phyloP scores from a whole-genome alignment of 2,329 filamentous ascomycete species.

The Colletotrichum chrysophilum region DNA sequence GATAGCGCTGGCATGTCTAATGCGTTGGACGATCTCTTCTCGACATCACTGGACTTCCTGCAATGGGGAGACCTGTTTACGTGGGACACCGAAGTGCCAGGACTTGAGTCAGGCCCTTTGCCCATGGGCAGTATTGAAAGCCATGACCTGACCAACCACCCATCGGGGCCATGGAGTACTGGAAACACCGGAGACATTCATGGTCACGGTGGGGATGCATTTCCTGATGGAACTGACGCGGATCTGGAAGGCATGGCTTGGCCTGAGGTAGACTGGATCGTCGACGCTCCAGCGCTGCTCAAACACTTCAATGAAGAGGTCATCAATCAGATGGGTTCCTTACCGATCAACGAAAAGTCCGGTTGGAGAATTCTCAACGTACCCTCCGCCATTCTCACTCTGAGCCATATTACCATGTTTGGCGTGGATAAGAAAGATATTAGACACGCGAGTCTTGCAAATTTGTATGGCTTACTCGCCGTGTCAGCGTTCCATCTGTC shows the following conservation, averaged over 20 bases:
- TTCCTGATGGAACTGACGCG: background rate
- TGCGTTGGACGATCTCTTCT: background rate
- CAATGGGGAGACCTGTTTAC: background rate
- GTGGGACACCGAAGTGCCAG: background rate
- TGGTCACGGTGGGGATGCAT: background rate
- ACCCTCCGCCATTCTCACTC: background rate
- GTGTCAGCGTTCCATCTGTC: background rate
- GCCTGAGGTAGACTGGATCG: background rate
- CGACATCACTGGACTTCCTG: background rate
- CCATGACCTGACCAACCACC: background rate
- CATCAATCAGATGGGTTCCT: background rate
- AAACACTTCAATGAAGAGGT: conserved; percentile 1
- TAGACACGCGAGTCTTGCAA: background rate
- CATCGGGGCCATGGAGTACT: background rate
- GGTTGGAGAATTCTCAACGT: background rate
- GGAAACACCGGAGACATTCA: background rate
- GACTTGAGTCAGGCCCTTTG: background rate
- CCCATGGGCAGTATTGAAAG: background rate
- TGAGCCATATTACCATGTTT: background rate
- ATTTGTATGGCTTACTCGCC: background rate
- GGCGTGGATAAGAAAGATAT: background rate
- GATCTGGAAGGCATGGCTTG: background rate
- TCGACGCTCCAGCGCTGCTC: background rate
- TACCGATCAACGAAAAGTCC: background rate
- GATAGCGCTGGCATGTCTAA: background rate